Evolutionary conservation across 2,329 filamentous ascomycete genomes (phyloP).

Genomic region (Fusarium floridanum): DNA sequence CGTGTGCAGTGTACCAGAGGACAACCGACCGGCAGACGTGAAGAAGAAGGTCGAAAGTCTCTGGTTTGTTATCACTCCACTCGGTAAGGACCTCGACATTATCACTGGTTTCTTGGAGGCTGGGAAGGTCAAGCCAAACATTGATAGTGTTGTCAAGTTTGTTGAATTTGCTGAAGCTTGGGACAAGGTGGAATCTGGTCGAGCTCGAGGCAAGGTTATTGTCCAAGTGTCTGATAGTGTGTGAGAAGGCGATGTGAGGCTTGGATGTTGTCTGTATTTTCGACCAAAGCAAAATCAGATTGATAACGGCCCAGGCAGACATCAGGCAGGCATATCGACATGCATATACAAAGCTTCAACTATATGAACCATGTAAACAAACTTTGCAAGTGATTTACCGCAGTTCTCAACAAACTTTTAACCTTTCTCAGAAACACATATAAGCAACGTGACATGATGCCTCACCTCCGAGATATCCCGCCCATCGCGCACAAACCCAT

Average conservation of each 20-base stretch:
- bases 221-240: slow-evolving; percentile 11
- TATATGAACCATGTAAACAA: background rate
- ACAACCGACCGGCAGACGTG: slow-evolving; percentile 21
- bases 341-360: background rate
- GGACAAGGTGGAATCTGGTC: slow-evolving; percentile 34
- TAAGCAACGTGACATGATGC: background rate
- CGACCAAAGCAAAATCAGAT: background rate
- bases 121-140: slow-evolving; percentile 24
- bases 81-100: slow-evolving; percentile 24
- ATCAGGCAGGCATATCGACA: background rate
- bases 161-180: slow-evolving; percentile 25
- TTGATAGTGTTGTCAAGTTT: slow-evolving; percentile 32
- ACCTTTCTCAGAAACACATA: background rate
- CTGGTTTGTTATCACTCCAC: slow-evolving; percentile 33
- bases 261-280: background rate
- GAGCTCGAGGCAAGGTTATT: slow-evolving; percentile 29
- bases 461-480: background rate
- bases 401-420: background rate
- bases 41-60: slow-evolving; percentile 5
- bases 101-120: slow-evolving; percentile 29
- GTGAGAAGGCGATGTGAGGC: background rate
- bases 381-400: background rate
- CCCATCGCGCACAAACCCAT: background rate
- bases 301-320: background rate
- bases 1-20: slow-evolving; percentile 21